A percentile compares a stretch with the other conserved stretches of the same genome.
Conservation (phyloP, 139 green algal genomes). For the Monoraphidium neglectum region DNA sequence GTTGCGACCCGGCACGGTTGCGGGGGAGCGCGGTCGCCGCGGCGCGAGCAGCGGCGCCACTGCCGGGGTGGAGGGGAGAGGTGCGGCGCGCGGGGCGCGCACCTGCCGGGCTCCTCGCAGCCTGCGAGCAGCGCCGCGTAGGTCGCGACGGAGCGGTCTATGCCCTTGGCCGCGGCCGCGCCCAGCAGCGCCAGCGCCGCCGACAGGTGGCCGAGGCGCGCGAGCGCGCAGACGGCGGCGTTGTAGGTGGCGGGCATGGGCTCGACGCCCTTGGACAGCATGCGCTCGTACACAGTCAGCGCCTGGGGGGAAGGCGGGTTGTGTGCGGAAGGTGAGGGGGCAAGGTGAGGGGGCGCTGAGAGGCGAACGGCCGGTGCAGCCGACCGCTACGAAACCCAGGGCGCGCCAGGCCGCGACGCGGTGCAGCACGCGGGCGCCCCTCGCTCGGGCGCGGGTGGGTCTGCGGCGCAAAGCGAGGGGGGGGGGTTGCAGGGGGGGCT, state of each 20-base stretch:
- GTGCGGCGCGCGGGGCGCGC: slow-evolving; percentile 37
- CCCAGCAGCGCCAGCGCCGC: slow-evolving; percentile 67
- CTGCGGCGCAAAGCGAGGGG: too few species aligned
- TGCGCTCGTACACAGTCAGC: slow-evolving; percentile 47
- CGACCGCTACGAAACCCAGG: too few species aligned
- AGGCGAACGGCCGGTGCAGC: too few species aligned
- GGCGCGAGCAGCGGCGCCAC: slow-evolving; percentile 33
- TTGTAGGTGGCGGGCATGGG: slow-evolving; percentile 75
- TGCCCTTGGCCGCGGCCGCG: slow-evolving; percentile 55
- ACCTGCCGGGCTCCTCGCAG: slow-evolving; percentile 60
- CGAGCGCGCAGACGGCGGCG: slow-evolving; percentile 62
- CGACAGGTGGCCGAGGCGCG: slow-evolving; percentile 53
- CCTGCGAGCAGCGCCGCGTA: slow-evolving; percentile 48
- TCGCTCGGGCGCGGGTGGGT: too few species aligned
- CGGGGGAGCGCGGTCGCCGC: slow-evolving; percentile 55
- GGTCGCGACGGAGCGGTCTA: slow-evolving; percentile 25
- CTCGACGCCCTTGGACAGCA: slow-evolving; percentile 46
- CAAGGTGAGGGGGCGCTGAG: too few species aligned
- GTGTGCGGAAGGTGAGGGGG: too few species aligned
- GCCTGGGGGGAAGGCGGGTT: too few species aligned
- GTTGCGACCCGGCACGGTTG: slow-evolving; percentile 58
- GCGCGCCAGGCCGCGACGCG: too few species aligned
- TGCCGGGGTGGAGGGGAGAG: slow-evolving; percentile 50
- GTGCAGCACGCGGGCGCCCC: too few species aligned
- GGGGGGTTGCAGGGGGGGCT: slow-evolving; percentile 62